These are phyloP conservation scores for Pseudogymnoascus sp. DNA, from an alignment of 2,329 filamentous ascomycete genomes.

Conservation along the genomic window DNA sequence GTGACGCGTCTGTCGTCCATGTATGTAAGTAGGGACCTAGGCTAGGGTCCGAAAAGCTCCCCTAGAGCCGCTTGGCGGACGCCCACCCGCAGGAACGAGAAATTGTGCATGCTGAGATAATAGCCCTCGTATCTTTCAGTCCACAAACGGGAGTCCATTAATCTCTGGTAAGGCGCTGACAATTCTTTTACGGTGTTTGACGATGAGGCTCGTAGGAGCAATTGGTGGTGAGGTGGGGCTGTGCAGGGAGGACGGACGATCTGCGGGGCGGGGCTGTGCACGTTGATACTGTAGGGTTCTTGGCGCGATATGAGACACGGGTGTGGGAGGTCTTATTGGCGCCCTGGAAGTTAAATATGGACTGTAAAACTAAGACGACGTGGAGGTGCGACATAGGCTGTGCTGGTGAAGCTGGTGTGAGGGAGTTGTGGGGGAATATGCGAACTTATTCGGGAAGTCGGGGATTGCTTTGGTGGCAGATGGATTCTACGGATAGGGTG, in stretches of 20 bases:
- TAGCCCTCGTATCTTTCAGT: background rate
- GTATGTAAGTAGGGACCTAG: background rate
- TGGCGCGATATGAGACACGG: background rate
- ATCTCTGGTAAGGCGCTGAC: background rate
- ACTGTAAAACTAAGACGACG: background rate
- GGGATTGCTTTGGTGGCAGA: background rate
- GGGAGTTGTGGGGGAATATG: background rate
- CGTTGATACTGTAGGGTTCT: background rate
- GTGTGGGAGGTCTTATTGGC: background rate
- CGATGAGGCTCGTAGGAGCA: background rate
- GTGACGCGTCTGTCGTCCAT: background rate
- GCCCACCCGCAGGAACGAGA: background rate
- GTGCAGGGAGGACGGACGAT: background rate
- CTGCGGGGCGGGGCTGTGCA: slow-evolving; percentile 7
- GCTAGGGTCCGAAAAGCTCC: background rate
- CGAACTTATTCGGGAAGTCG: background rate
- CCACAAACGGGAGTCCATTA: background rate
- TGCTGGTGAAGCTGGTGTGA: background rate
- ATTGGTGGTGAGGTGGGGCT: background rate
- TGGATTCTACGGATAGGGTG: background rate
- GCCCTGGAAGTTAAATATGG: background rate
- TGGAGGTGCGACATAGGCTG: background rate
- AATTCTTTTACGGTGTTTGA: background rate
- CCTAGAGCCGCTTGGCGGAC: background rate
- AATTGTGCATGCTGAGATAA: background rate